Conservation (phyloP, 805 yeast genomes). For the Barnettozyma wickerhamii region DNA sequence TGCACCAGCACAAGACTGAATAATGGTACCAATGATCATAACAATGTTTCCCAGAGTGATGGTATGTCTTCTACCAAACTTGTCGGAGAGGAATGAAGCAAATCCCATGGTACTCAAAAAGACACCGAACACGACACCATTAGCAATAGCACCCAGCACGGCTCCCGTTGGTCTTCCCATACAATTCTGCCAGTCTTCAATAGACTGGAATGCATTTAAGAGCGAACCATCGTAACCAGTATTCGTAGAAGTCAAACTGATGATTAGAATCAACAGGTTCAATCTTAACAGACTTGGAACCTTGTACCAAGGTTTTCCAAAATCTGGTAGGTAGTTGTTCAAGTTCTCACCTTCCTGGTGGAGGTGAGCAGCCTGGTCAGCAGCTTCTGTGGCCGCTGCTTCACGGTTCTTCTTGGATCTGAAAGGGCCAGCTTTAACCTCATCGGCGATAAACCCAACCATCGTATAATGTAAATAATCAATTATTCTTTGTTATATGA, state of each 20-base stretch:
- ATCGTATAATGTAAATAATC: no score
- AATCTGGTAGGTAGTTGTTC: neutral
- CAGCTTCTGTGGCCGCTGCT: neutral
- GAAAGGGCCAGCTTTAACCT: constrained; percentile 3
- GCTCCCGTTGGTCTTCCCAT: constrained; percentile 37
- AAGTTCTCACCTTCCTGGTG: neutral
- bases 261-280: constrained; percentile 32
- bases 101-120: constrained; percentile 26
- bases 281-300: constrained; percentile 35
- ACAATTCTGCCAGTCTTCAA: constrained; percentile 33
- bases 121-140: constrained; percentile 39
- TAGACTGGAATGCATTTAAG: constrained; percentile 46
- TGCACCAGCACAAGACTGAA: constrained; percentile 9
- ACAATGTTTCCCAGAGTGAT: constrained; percentile 16
- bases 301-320: constrained; percentile 28
- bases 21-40: constrained; percentile 18
- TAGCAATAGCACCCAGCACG: constrained; percentile 34
- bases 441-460: constrained; percentile 9
- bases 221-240: constrained; percentile 46
- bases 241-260: constrained; percentile 42
- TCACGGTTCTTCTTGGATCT: constrained; percentile 2
- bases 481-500: no score
- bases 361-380: neutral
- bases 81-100: constrained; percentile 31
- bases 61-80: constrained; percentile 35